A percentile compares a stretch with the other conserved stretches of the same genome.
phyloP scores from a whole-genome alignment of 139 green algal genomes.

The Marvania coccoides region DNA sequence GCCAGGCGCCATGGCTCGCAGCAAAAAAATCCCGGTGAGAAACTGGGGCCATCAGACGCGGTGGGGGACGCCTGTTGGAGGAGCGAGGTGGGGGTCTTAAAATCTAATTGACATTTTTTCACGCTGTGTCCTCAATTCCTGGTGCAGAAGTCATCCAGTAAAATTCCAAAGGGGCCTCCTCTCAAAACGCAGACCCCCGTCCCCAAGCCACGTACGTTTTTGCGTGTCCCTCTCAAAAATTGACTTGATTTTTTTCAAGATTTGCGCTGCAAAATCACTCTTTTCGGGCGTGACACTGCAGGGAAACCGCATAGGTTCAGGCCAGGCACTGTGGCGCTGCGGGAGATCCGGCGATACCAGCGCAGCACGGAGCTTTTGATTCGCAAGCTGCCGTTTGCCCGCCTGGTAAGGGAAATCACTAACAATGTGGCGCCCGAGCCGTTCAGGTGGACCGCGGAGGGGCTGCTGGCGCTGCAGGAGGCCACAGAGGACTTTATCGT shows the following conservation, averaged over 20 bases:
- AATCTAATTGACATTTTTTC: too few species aligned
- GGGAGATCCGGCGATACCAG: constrained; percentile 68
- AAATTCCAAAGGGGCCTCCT: not conserved
- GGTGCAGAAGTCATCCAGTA: not conserved
- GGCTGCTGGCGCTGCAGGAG: constrained; percentile 89
- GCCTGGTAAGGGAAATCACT: constrained; percentile 79
- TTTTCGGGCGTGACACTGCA: too few species aligned
- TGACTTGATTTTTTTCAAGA: too few species aligned
- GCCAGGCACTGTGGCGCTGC: constrained; percentile 64
- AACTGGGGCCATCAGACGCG: not conserved
- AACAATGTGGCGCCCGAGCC: constrained; percentile 85
- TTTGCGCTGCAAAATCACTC: too few species aligned
- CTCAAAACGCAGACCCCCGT: not conserved
- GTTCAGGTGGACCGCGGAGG: constrained; percentile 92
- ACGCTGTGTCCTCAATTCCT: not conserved
- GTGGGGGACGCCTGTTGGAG: too few species aligned
- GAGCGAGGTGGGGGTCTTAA: too few species aligned
- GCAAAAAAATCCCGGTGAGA: not conserved
- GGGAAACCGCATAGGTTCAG: constrained; percentile 34
- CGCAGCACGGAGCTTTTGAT: constrained; percentile 67
- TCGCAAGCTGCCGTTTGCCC: constrained; percentile 73
- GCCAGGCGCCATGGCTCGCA: not conserved
- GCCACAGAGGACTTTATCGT: constrained; percentile 91
- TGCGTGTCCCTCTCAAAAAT: too few species aligned
- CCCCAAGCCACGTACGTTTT: too few species aligned